Evolutionary conservation across 2,329 filamentous ascomycete species (phyloP).

Genomic region (Chaetomiaceae sp.): DNA sequence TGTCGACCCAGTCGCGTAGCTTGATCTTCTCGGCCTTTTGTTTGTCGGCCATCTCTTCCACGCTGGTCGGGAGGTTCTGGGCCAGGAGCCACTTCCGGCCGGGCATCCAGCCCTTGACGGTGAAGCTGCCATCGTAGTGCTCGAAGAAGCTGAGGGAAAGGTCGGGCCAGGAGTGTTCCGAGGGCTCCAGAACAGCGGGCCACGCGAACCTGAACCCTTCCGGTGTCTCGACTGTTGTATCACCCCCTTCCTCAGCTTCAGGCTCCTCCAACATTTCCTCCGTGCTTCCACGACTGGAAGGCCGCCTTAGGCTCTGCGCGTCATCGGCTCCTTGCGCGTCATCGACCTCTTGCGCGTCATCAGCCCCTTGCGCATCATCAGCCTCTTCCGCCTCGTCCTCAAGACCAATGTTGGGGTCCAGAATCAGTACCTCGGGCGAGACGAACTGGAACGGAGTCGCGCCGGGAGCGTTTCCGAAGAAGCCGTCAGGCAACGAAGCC

Average conservation of each 20-base stretch:
- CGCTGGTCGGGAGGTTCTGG: conserved; percentile 31
- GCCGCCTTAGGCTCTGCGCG: not conserved
- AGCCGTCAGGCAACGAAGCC: conserved; percentile 26
- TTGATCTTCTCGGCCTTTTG: conserved; percentile 22
- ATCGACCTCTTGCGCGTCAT: no score
- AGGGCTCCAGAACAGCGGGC: conserved; percentile 9
- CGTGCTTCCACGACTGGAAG: not conserved
- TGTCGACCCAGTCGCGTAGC: conserved; percentile 27
- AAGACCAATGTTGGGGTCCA: conserved; percentile 41
- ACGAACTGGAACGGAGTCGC: not conserved
- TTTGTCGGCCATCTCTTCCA: conserved; percentile 32
- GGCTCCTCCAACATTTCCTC: not conserved
- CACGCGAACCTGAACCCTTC: conserved; percentile 18
- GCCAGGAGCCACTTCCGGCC: conserved; percentile 34
- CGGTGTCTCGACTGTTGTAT: not conserved
- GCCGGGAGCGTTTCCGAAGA: conserved; percentile 19
- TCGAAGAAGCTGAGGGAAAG: conserved; percentile 35
- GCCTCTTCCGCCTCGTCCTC: conserved; percentile 29
- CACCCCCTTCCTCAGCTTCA: not conserved
- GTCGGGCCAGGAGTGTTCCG: conserved; percentile 30
- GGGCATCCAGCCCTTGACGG: conserved; percentile 43
- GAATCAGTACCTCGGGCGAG: conserved; percentile 32
- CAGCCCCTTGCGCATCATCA: no score
- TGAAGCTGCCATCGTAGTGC: conserved; percentile 36
- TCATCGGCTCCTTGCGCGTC: no score